Evolutionary conservation across 371 early-diverging fungal species (phyloP), one percentile per base, ranked within the genome.

Genomic region (Mycotypha africana): DNA sequence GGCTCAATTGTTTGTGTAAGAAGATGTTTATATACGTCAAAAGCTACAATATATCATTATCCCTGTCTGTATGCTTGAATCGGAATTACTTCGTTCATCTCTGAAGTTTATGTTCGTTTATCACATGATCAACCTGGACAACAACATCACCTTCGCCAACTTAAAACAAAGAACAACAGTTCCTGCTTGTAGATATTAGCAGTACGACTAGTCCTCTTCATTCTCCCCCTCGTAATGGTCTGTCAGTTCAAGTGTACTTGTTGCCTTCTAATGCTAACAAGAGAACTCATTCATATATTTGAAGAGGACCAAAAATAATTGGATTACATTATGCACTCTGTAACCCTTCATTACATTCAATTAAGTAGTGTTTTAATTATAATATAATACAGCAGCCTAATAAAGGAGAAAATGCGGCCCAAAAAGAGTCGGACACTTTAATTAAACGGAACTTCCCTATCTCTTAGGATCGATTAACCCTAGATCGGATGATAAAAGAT

Each of bases 21-120:
- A 49, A 49, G 42, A n/a, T 36, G 36, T 35, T 35, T 49, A 42
- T 26, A 17, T 49, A 35, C 42, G 42, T 35, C 49, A 49, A 49
- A 41, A 49, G 42, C 15, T 49, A 14, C 49, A 49, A 24, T n/a
- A 24, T 40, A 35, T 49, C 21, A 12, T 21, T 49, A 49, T 49
- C 15, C 35, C 49, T 26, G n/a, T 2, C 16, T 26, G 28, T 19
- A 34, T 41, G 20, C 41, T 49, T 41, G 42, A 41, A 19, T 49
- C 34, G 15, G 49, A 34, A 14, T 42, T 15, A 33, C 34, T 43
- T 28, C 44, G 34, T 42, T 35, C 37, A 26, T 48, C 41, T 39
- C 11, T 48, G 40, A 48, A 48, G 41, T 1, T 23, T 33, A 30
- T 48, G 14, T 48, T 48, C 24, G 41, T 33, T 21, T 48, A 28